Evolutionary conservation across 176 grass and related monocot genomes (phyloP), one percentile per base, ranked within the genome.

Genomic region (Eragrostis curvula): DNA sequence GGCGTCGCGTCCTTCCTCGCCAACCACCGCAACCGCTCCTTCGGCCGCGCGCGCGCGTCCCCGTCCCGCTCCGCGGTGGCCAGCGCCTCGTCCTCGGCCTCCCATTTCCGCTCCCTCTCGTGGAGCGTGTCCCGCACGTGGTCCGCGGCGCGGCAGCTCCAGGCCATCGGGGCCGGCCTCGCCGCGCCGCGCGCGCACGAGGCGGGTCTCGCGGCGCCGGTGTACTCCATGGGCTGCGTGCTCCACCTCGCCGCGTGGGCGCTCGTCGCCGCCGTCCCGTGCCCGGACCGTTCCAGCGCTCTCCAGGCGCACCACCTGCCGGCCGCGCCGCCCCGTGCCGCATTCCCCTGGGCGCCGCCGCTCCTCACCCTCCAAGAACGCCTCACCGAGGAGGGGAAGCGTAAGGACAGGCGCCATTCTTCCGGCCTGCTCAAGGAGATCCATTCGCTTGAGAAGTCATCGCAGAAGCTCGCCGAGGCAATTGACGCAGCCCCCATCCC

Each of bases 111-210:
- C 55, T 95, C 96, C 71, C 96, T 91, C 39, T 98, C 92, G 0
- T 99, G 93, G 93, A 96, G 93, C 85, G 93, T 99, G 53, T 99
- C 96, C 24, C 90, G 91, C 25, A 80, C 89, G 9, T 99, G 96
- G 96, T 99, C 96, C 3, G 96, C 96, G 5, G 78, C 91, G 17
- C 82, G 93, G 9, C 96, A 99, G 89, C 79, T 99, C 53, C 93
- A 96, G 70, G 85, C 83, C 75, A 99, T 99, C 45, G 90, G 83
- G 6, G 86, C 88, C 9, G 92, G 92, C 28, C 87, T 94, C 5
- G 66, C 87, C 10, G 87, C 93, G 25, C 96, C 96, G 23, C 93
- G 93, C 47, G 79, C 89, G 65, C 93, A 96, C 85, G 96, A 96
- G 60, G 60, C 89, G 17, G 96, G 96, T 0, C 91, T 99, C 21